These are phyloP conservation scores for Trebouxiophyceae sp. DNA, from an alignment of 163 green algal genomes.

Conservation along the genomic window DNA sequence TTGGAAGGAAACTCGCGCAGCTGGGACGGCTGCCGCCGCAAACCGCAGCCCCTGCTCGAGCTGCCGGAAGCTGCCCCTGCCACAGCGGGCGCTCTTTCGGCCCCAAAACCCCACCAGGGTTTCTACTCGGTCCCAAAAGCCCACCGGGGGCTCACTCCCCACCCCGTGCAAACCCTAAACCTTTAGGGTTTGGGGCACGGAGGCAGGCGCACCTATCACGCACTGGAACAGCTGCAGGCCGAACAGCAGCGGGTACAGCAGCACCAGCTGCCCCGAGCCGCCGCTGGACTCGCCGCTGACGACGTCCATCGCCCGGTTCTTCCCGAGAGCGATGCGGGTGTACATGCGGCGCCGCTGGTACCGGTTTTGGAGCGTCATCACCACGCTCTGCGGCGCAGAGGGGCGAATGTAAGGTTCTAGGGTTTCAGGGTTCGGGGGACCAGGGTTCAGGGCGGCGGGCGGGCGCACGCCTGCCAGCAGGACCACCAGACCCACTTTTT, in stretches of 20 bases:
- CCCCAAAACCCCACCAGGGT: too few species aligned
- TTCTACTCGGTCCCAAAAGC: too few species aligned
- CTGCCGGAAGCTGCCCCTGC: too few species aligned
- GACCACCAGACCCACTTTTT: slow-evolving; percentile 81
- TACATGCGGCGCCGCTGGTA: slow-evolving; percentile 97
- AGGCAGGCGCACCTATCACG: slow-evolving; percentile 40
- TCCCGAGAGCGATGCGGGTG: slow-evolving; percentile 93
- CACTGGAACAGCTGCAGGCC: slow-evolving; percentile 43
- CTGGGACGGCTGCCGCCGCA: too few species aligned
- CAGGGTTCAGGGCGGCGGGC: too few species aligned
- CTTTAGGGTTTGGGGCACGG: too few species aligned
- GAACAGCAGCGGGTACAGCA: slow-evolving; percentile 93
- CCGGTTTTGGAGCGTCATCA: slow-evolving; percentile 92
- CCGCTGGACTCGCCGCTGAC: slow-evolving; percentile 78
- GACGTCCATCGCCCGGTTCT: slow-evolving; percentile 89
- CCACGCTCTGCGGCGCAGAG: slow-evolving; percentile 54
- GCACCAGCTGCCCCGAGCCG: slow-evolving; percentile 67
- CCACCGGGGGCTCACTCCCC: too few species aligned
- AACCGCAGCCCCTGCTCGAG: too few species aligned
- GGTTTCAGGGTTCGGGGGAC: too few species aligned
- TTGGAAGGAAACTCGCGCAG: too few species aligned
- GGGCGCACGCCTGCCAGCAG: slow-evolving; percentile 15
- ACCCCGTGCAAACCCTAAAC: too few species aligned
- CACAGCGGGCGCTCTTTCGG: too few species aligned
- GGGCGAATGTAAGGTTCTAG: background rate